Evolutionary conservation across 768 basidiomycete species (phyloP).

Genomic region (Mrakia blollopis): DNA sequence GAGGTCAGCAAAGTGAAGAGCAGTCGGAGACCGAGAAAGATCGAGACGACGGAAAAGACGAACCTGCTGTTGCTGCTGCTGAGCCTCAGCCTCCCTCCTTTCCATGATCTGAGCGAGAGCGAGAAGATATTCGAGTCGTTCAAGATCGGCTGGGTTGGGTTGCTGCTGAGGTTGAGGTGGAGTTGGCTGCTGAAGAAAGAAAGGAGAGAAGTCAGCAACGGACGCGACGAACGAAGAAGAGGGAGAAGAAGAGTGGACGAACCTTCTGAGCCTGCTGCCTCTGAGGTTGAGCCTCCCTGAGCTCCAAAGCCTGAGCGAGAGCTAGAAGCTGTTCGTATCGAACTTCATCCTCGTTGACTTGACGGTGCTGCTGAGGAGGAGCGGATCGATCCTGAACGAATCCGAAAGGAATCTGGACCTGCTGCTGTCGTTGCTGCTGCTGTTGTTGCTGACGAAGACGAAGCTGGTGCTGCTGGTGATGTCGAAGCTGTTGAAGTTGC

Average conservation of each 20-base stretch:
- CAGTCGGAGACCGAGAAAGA: not conserved
- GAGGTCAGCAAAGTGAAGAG: not conserved
- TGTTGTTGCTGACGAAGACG: not conserved
- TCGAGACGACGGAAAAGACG: not conserved
- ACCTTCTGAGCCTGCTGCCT: not conserved
- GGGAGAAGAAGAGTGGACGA: not conserved
- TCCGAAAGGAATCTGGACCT: not conserved
- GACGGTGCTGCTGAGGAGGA: not conserved
- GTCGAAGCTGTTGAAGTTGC: not conserved
- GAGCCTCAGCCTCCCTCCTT: not conserved
- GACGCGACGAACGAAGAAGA: not conserved
- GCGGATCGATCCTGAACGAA: conserved; percentile 4
- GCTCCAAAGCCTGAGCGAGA: not conserved
- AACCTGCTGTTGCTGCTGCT: not conserved
- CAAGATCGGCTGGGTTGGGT: not conserved
- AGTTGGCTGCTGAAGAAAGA: not conserved
- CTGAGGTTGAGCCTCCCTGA: not conserved
- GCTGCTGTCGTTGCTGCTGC: not conserved
- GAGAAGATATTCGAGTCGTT: conserved; percentile 2
- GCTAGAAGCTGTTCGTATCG: not conserved
- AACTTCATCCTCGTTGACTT: not conserved
- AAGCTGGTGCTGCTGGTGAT: not conserved
- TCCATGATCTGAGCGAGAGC: conserved; percentile 2
- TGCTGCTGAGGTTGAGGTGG: conserved; percentile 1
- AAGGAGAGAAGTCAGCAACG: not conserved